phyloP scores from a whole-genome alignment of 805 yeast species.

The Groenewaldozyma salmanticensis region DNA sequence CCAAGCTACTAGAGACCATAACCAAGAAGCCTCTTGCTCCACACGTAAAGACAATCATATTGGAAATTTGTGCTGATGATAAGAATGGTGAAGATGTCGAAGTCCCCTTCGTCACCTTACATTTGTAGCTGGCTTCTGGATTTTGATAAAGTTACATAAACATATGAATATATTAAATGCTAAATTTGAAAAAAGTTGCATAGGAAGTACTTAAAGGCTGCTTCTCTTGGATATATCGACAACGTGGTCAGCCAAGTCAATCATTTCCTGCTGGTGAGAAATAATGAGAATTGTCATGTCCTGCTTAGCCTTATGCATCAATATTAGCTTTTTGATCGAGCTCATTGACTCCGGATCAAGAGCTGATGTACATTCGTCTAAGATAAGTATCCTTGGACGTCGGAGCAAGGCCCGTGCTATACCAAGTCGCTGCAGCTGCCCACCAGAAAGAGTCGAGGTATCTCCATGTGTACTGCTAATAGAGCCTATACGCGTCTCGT shows the following conservation, averaged over 20 bases:
- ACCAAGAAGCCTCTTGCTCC: conserved; percentile 72
- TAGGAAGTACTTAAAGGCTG: neutral
- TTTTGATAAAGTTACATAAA: no score
- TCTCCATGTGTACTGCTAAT: conserved; percentile 23
- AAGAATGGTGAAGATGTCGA: conserved; percentile 90
- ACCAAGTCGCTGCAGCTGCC: conserved; percentile 79
- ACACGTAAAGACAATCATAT: conserved; percentile 66
- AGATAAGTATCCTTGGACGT: conserved; percentile 49
- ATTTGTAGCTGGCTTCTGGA: conserved; percentile 23
- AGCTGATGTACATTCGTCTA: conserved; percentile 90
- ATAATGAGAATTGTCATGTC: conserved; percentile 49
- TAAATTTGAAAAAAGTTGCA: neutral
- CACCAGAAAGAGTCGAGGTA: conserved; percentile 59
- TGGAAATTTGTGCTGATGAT: conserved; percentile 91
- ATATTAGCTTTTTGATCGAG: conserved; percentile 42
- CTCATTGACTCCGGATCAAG: conserved; percentile 57
- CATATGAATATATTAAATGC: no score
- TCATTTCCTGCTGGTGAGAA: conserved; percentile 66
- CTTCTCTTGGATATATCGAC: conserved; percentile 17
- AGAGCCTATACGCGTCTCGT: conserved; percentile 51
- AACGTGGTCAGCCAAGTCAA: conserved; percentile 45
- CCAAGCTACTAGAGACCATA: conserved; percentile 72
- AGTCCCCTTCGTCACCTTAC: conserved; percentile 75
- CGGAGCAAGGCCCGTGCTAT: conserved; percentile 74
- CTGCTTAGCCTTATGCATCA: conserved; percentile 23